These are phyloP conservation scores for Plasmodium gonderi DNA, from an alignment of 169 alveolate species.

Conservation along the genomic window DNA sequence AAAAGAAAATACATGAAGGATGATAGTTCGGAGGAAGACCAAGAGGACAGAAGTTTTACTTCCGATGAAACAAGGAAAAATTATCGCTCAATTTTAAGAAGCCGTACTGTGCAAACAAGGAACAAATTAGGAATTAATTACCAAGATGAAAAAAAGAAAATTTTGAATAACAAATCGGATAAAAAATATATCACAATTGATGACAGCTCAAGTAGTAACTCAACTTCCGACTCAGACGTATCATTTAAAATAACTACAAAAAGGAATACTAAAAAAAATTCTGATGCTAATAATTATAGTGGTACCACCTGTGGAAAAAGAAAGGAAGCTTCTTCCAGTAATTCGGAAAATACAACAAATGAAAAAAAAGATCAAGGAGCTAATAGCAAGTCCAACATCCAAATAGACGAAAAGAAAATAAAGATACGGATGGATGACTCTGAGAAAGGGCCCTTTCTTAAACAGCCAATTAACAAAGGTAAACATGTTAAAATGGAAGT, in stretches of 20 bases:
- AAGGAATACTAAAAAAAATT: slow-evolving; percentile 7
- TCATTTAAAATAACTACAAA: slow-evolving; percentile 26
- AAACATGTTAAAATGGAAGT: neutral
- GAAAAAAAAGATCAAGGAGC: neutral
- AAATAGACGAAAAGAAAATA: too few species aligned
- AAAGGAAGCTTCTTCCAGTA: neutral
- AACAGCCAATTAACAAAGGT: neutral
- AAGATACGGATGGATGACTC: too few species aligned
- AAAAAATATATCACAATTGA: slow-evolving; percentile 3
- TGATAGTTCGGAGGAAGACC: neutral
- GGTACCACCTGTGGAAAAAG: neutral
- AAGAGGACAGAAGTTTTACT: neutral
- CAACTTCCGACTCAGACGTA: slow-evolving; percentile 58
- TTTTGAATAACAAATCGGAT: neutral
- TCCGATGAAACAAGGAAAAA: neutral
- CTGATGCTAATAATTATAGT: slow-evolving; percentile 10
- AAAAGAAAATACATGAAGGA: neutral
- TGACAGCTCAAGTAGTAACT: slow-evolving; percentile 12
- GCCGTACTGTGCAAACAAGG: slow-evolving; percentile 1
- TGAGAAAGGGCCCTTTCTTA: neutral
- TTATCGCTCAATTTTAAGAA: slow-evolving; percentile 54
- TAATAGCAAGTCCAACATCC: too few species aligned
- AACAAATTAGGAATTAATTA: neutral
- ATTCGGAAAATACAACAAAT: neutral
- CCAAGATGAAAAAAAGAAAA: slow-evolving; percentile 2